Evolutionary conservation across 352 stramenopile genomes (phyloP).

Genomic region (Pelagophyceae sp.): DNA sequence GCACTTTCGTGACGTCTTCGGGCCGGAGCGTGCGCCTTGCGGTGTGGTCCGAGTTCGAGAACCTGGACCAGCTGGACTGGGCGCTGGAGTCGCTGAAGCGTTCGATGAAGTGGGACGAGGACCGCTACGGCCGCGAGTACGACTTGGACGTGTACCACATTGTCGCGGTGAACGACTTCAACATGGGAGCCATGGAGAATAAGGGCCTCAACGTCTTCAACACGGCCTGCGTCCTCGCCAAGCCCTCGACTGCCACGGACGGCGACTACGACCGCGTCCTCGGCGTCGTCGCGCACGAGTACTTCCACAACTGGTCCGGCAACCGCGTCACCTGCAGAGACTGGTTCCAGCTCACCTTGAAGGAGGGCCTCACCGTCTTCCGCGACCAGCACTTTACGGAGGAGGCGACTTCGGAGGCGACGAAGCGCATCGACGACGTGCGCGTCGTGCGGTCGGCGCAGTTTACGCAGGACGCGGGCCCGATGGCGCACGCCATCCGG

Average conservation of each 20-base stretch:
- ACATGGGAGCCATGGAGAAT: constrained; percentile 73
- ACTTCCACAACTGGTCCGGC: constrained; percentile 74
- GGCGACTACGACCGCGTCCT: constrained; percentile 60
- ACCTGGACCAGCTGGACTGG: constrained; percentile 60
- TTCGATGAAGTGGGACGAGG: constrained; percentile 75
- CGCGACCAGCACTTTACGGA: constrained; percentile 58
- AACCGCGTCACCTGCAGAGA: constrained; percentile 68
- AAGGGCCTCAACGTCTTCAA: constrained; percentile 80
- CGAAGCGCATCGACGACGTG: constrained; percentile 71
- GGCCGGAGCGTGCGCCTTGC: constrained; percentile 57
- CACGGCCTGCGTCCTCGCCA: constrained; percentile 66
- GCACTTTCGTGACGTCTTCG: constrained; percentile 50
- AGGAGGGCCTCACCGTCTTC: constrained; percentile 76
- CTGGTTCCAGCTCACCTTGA: constrained; percentile 79
- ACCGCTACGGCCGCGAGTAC: constrained; percentile 70
- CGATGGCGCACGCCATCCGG: constrained; percentile 70
- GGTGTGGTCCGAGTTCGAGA: constrained; percentile 62
- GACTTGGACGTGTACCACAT: constrained; percentile 76
- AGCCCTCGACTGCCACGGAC: constrained; percentile 63
- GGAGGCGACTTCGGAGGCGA: constrained; percentile 52
- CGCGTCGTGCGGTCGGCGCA: constrained; percentile 46
- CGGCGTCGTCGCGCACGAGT: constrained; percentile 66
- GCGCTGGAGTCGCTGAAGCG: constrained; percentile 61
- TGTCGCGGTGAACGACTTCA: constrained; percentile 75
- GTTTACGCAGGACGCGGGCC: constrained; percentile 65